These are phyloP conservation scores for Apiospora saccharicola DNA, from an alignment of 2,329 filamentous ascomycete species.

Conservation along the genomic window DNA sequence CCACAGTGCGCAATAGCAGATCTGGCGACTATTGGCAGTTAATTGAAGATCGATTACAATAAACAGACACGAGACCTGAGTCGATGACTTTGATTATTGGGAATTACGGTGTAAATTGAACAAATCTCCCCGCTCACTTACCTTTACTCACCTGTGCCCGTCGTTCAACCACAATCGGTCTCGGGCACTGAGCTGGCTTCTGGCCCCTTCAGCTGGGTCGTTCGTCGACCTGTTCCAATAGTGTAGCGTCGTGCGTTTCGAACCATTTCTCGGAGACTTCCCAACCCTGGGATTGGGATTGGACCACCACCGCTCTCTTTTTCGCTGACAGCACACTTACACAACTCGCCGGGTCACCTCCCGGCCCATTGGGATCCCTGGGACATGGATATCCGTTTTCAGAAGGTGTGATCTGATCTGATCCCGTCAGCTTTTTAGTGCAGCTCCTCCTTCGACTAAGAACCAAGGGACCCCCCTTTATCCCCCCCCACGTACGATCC, in stretches of 20 bases:
- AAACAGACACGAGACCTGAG: background rate
- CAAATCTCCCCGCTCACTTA: background rate
- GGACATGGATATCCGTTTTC: slow-evolving; percentile 9
- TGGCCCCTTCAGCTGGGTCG: slow-evolving; percentile 12
- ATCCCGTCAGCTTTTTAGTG: slow-evolving; percentile 9
- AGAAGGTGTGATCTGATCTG: slow-evolving; percentile 21
- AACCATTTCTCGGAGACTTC: background rate
- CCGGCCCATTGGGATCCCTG: background rate
- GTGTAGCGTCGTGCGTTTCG: background rate
- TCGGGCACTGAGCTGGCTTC: too few relatives aligned
- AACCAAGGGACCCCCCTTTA: background rate
- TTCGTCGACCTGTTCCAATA: background rate
- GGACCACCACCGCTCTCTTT: background rate
- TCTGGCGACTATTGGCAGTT: background rate
- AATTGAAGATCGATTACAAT: background rate
- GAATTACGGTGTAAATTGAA: slow-evolving; percentile 22
- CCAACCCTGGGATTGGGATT: background rate
- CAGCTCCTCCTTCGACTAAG: background rate
- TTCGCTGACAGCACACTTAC: background rate
- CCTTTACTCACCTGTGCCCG: background rate
- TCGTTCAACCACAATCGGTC: background rate
- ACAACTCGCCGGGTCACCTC: background rate
- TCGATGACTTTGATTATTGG: background rate
- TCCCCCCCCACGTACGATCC: background rate
- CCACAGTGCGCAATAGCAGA: background rate